Percentiles rank a stretch among this genome's conserved stretches.
Conservation (phyloP, 441 rosid species). For the Populus hybrid region DNA sequence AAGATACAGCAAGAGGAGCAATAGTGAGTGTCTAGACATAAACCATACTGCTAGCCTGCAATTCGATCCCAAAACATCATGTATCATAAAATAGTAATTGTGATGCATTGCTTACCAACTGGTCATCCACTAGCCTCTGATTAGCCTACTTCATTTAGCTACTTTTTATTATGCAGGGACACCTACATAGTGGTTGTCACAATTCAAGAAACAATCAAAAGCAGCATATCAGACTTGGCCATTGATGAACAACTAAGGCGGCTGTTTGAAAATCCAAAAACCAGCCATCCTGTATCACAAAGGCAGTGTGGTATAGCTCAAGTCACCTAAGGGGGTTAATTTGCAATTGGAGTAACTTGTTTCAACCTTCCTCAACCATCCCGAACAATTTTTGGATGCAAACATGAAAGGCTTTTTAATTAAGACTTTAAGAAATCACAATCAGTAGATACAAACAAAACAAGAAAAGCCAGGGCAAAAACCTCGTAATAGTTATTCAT, state of each 20-base stretch:
- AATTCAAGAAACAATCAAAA: not conserved
- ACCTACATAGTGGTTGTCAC: not conserved
- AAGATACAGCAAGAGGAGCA: not conserved
- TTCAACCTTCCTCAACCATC: not conserved
- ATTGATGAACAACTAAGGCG: no score
- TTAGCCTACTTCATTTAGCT: not conserved
- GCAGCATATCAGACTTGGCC: not conserved
- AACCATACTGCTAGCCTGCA: not conserved
- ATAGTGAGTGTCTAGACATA: not conserved
- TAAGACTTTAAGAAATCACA: not conserved
- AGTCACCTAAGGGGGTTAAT: not conserved
- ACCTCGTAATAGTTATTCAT: constrained; percentile 88
- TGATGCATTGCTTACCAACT: not conserved
- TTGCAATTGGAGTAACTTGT: not conserved
- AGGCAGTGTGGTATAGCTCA: not conserved
- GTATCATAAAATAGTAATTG: not conserved
- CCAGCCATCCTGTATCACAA: not conserved
- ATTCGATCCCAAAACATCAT: not conserved
- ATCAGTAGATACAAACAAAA: not conserved
- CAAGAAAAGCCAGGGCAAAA: constrained; percentile 15
- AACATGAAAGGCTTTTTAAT: not conserved
- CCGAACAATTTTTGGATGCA: not conserved
- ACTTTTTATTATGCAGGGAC: not conserved
- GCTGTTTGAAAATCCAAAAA: no score
- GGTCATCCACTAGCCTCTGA: not conserved